Evolutionary conservation across 768 basidiomycete genomes (phyloP).

Genomic region (Xerocomellus chrysenteron): DNA sequence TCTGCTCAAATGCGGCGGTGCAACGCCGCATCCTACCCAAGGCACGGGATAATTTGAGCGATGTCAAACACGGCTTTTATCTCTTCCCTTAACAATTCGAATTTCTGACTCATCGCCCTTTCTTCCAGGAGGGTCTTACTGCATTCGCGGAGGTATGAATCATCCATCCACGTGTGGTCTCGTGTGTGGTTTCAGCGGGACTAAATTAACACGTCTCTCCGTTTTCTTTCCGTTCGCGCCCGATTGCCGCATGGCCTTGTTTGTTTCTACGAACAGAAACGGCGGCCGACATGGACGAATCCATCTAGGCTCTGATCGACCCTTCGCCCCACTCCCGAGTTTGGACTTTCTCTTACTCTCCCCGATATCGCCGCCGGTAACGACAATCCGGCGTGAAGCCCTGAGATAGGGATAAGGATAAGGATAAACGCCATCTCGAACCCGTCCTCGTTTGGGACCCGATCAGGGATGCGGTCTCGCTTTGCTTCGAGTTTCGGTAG

Average conservation of each 20-base stretch:
- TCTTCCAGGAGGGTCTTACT: constrained; percentile 60
- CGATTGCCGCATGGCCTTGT: neutral
- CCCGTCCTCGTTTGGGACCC: neutral
- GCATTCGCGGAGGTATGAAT: constrained; percentile 52
- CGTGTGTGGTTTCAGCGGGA: neutral
- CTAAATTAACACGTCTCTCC: neutral
- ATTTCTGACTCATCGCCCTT: constrained; percentile 17
- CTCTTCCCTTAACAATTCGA: neutral
- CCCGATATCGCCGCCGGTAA: neutral
- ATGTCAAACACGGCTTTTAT: constrained; percentile 1
- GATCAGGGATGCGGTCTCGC: neutral
- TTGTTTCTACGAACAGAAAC: constrained; percentile 11
- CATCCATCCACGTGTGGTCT: constrained; percentile 4
- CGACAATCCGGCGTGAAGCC: neutral
- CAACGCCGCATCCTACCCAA: neutral
- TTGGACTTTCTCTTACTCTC: neutral
- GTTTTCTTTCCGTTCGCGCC: constrained; percentile 4
- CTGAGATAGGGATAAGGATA: neutral
- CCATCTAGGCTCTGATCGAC: constrained; percentile 20
- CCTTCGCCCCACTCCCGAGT: neutral
- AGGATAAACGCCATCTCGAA: neutral
- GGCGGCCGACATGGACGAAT: constrained; percentile 20
- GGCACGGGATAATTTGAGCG: constrained; percentile 1
- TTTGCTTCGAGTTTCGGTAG: neutral
- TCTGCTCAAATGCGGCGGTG: neutral